Base-by-base conservation (phyloP, 2,329 filamentous ascomycete genomes). In the Diaporthe amygdali region DNA sequence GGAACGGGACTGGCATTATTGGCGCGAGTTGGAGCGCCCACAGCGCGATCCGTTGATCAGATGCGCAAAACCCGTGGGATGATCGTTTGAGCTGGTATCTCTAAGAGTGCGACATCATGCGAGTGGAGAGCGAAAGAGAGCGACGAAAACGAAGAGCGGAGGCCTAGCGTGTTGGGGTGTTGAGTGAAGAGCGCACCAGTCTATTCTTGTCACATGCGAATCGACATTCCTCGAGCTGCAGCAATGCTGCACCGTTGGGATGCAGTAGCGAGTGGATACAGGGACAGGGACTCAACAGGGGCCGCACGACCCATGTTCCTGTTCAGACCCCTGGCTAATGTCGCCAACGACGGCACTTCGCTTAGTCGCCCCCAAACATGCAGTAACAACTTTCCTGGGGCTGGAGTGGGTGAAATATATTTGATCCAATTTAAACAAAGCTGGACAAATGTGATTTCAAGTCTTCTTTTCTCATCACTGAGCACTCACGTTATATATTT, bases 1-100 rank as follows among this genome's bases (percentile, higher is more conserved):
- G 79, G 73, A 89, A 88, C 10, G 86, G 86, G 63, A 88, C 81
- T 63, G 86, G 81, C 87, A 89, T 89, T 66, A n/a, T 70, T 79
- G 52, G 66, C 55, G 66, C 44, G 44, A 20, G 52, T 15, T 41
- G 52, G 46, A 61, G 30, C 12, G n/a, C 17, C 49, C 30, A 34
- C 20, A 22, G 49, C 47, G 54, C 49, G 32, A 66, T 49, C 34
- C 20, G 15, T 10, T 27, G 37, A 12, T 59, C 14, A 9, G 30
- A 47, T 25, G 56, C 56, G 41, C 56, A 14, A 47, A 34, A 20
- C 27, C 56, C 25, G 27, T 46, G 3, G 27, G 56, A 34, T 47
- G n/a, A 47, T 47, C 14, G 41, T 5, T 47, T 22, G 20, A 22
- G 27, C 25, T 27, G 34, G 34, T 66, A 20, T 12, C 20, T 46